Percentiles rank a stretch among this genome's conserved stretches.
Conservation (phyloP, 345 rosid species). For the Melaleuca quinquenervia region DNA sequence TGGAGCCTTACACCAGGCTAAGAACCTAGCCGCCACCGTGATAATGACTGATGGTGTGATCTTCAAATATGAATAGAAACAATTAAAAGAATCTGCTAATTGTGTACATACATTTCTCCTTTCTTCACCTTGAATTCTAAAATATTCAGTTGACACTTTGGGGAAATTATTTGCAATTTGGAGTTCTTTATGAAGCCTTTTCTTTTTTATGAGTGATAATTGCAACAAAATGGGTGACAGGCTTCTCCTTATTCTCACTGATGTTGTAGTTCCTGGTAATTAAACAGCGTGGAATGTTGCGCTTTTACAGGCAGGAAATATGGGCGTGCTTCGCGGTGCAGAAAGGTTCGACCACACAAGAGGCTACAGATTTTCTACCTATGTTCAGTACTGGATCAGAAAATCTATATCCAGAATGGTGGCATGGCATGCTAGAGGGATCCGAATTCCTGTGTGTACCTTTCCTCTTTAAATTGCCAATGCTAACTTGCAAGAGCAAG, state of each 20-base stretch:
- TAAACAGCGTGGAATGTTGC: not conserved
- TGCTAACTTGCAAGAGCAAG: not conserved
- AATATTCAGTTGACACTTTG: not conserved
- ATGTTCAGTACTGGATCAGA: slow-evolving; percentile 80
- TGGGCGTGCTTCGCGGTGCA: slow-evolving; percentile 81
- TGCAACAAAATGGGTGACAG: not conserved
- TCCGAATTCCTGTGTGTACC: slow-evolving; percentile 53
- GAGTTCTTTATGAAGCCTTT: not conserved
- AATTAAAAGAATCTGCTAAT: not conserved
- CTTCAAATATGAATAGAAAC: not conserved
- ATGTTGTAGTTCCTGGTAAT: not conserved
- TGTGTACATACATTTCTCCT: not conserved
- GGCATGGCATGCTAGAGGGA: slow-evolving; percentile 47
- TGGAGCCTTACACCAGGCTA: not conserved
- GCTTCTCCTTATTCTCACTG: not conserved
- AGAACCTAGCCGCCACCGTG: not conserved
- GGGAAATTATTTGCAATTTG: not conserved
- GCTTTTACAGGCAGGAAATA: slow-evolving; percentile 50
- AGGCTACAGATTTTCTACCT: slow-evolving; percentile 81
- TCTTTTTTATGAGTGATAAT: not conserved
- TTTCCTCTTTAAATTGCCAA: not conserved
- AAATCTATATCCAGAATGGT: slow-evolving; percentile 60
- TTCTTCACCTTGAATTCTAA: not conserved
- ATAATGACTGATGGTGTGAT: not conserved
- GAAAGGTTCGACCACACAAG: slow-evolving; percentile 73